Percentiles rank a stretch among this genome's conserved stretches.
These are phyloP conservation scores for Wickerhamomyces ciferrii DNA, from an alignment of 805 yeast genomes.

Conservation along the genomic window DNA sequence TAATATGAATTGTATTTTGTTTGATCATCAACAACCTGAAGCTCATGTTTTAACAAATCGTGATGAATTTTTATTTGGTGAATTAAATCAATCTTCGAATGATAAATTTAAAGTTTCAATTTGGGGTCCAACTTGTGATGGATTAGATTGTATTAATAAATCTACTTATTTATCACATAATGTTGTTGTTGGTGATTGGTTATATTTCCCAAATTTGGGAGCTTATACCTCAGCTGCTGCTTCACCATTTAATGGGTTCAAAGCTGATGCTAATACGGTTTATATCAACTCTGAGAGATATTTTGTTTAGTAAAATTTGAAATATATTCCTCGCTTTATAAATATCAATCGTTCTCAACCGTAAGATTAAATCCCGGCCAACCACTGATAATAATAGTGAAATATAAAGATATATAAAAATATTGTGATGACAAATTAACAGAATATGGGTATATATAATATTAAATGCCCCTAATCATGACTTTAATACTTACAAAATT, in stretches of 20 bases:
- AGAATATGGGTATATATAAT: too few relatives aligned
- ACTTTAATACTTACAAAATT: too few relatives aligned
- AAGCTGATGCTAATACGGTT: slow-evolving; percentile 49
- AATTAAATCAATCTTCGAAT: slow-evolving; percentile 5
- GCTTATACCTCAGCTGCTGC: slow-evolving; percentile 93
- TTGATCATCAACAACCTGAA: slow-evolving; percentile 81
- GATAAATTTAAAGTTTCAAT: slow-evolving; percentile 48
- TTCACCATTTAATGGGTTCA: slow-evolving; percentile 90
- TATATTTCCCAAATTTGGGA: slow-evolving; percentile 77
- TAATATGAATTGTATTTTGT: slow-evolving; percentile 87
- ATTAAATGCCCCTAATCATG: too few relatives aligned
- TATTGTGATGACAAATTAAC: too few relatives aligned
- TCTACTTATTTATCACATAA: slow-evolving; percentile 48
- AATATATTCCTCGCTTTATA: too few relatives aligned
- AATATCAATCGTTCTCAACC: too few relatives aligned
- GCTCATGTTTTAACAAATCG: slow-evolving; percentile 62
- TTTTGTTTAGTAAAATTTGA: too few relatives aligned
- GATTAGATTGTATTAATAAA: slow-evolving; percentile 75
- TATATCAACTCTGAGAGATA: slow-evolving; percentile 50
- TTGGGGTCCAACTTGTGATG: slow-evolving; percentile 99
- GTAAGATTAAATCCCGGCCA: too few relatives aligned
- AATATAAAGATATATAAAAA: too few relatives aligned
- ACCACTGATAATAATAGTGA: too few relatives aligned
- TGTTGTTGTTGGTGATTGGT: slow-evolving; percentile 86
- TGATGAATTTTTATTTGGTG: slow-evolving; percentile 38